These are phyloP conservation scores for Termitomyces bulborhizus DNA, from an alignment of 768 basidiomycete genomes.

Conservation along the genomic window DNA sequence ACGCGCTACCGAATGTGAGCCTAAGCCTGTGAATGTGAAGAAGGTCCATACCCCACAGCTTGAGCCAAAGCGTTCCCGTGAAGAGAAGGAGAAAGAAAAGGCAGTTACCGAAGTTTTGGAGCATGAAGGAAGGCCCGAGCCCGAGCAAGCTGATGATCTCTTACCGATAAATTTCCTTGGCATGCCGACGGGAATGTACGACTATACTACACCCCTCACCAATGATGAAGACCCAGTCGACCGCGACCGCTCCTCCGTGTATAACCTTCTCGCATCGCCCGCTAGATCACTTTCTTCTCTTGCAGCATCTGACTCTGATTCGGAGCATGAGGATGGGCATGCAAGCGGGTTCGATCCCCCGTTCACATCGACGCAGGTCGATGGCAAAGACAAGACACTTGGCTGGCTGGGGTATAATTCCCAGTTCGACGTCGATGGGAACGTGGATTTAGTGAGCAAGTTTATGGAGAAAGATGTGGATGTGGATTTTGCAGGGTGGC, in stretches of 20 bases:
- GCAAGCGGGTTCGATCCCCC: constrained; percentile 21
- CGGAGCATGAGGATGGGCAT: constrained; percentile 13
- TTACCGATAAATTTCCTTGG: background rate
- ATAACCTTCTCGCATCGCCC: constrained; percentile 21
- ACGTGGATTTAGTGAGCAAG: constrained; percentile 46
- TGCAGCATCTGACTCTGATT: constrained; percentile 24
- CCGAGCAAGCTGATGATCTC: background rate
- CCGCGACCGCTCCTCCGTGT: constrained; percentile 3
- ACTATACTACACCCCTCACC: constrained; percentile 6
- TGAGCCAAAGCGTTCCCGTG: background rate
- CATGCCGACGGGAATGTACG: constrained; percentile 1
- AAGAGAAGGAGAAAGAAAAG: background rate
- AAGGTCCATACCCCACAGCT: background rate
- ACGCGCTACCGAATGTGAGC: background rate
- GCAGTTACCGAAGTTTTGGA: background rate
- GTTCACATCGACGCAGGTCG: constrained; percentile 28
- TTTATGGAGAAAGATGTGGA: constrained; percentile 55
- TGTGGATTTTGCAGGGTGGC: constrained; percentile 51
- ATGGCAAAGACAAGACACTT: constrained; percentile 9
- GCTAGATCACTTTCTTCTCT: constrained; percentile 29
- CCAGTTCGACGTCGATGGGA: constrained; percentile 52
- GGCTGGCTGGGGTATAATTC: constrained; percentile 46
- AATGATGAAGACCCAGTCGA: constrained; percentile 6
- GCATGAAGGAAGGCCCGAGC: background rate
- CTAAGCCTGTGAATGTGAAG: background rate